phyloP scores from a whole-genome alignment of 1,139 yeast species.

The Scheffersomyces segobiensis region DNA sequence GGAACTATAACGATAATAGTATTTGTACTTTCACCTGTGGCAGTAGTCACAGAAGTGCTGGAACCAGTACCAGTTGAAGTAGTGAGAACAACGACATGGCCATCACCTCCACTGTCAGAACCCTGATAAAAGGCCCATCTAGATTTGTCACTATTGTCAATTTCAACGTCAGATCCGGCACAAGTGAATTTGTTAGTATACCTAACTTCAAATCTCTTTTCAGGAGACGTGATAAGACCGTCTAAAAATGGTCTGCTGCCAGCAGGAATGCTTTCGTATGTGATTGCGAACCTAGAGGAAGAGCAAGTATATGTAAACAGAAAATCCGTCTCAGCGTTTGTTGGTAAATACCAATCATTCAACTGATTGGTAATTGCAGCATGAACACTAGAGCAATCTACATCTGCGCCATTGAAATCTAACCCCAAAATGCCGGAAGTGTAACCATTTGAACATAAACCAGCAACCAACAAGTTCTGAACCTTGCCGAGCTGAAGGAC shows the following conservation, averaged over 20 bases:
- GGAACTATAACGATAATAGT: constrained; percentile 15
- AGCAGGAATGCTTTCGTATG: constrained; percentile 25
- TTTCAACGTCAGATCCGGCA: constrained; percentile 2
- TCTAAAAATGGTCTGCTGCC: constrained; percentile 29
- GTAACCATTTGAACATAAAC: constrained; percentile 23
- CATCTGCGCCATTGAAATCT: constrained; percentile 3
- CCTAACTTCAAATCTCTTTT: not conserved
- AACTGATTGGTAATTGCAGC: constrained; percentile 20
- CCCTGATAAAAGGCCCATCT: not conserved
- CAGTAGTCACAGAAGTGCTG: constrained; percentile 3
- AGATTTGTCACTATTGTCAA: not conserved
- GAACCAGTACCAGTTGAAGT: constrained; percentile 5
- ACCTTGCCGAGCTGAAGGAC: constrained; percentile 16
- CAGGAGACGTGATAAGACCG: constrained; percentile 9
- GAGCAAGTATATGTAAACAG: constrained; percentile 16
- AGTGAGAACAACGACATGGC: constrained; percentile 1
- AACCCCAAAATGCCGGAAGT: constrained; percentile 24
- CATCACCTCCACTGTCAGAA: constrained; percentile 1
- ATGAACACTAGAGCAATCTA: constrained; percentile 24
- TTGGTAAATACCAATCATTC: constrained; percentile 24
- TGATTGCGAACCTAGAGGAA: constrained; percentile 8
- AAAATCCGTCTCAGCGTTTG: constrained; percentile 6
- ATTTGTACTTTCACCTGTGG: constrained; percentile 10
- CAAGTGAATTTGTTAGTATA: constrained; percentile 15
- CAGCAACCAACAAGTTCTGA: constrained; percentile 18